phyloP scores from a whole-genome alignment of 108 stramenopile species.

The Pseudonitzschia multiseries region DNA sequence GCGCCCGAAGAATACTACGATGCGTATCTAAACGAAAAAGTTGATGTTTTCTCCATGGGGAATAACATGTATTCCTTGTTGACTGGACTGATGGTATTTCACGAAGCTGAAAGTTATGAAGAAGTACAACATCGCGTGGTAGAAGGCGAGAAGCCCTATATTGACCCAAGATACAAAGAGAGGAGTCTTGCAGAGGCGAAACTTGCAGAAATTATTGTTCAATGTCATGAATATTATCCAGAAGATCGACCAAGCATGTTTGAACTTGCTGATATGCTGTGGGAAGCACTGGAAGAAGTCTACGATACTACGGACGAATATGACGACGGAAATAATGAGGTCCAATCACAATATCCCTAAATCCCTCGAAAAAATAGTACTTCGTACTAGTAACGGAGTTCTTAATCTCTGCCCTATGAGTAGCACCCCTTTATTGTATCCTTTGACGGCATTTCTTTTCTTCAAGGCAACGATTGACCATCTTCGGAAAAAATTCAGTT shows the following conservation, averaged over 20 bases:
- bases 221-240: conserved; percentile 42
- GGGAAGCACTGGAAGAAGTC: conserved; percentile 16
- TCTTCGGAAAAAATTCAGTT: too few species aligned
- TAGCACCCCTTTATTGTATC: too few species aligned
- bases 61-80: conserved; percentile 58
- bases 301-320: not conserved
- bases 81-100: conserved; percentile 46
- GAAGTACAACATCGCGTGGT: conserved; percentile 25
- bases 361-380: too few species aligned
- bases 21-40: conserved; percentile 58
- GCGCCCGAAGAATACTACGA: conserved; percentile 69
- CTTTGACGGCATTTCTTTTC: too few species aligned
- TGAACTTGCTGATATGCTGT: conserved; percentile 20
- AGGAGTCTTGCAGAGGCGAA: conserved; percentile 33
- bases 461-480: too few species aligned
- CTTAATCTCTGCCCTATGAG: too few species aligned
- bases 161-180: conserved; percentile 43
- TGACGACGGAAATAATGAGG: too few species aligned
- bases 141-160: conserved; percentile 26
- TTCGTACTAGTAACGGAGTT: too few species aligned
- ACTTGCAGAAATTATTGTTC: conserved; percentile 40
- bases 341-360: not conserved
- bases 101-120: conserved; percentile 22
- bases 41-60: conserved; percentile 60
- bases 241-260: conserved; percentile 46